Evolutionary conservation across 495 filamentous ascomycete genomes (phyloP), one percentile per base, ranked within the genome.

Genomic region (Penicillium silybi): DNA sequence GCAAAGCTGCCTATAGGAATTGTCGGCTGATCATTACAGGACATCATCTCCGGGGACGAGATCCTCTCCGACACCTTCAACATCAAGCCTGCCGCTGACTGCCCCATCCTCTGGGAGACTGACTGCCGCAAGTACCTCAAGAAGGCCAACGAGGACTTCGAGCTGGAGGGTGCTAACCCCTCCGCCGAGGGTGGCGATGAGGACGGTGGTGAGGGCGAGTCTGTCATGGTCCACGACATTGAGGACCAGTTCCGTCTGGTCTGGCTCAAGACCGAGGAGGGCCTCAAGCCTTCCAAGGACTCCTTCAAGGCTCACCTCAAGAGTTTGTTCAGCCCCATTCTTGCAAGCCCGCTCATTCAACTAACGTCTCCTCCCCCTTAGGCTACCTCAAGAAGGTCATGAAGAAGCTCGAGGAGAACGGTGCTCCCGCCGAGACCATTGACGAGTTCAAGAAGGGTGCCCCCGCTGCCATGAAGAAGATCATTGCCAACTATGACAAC

Each of bases 91-190:
- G 41, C 37, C 56, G 76, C 84, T 68, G 76, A 92, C 60, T 89
- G 91, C 67, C 83, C 80, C 45, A 74, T 85, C 60, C 84, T 86
- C 58, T 96, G 88, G 68, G 91, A 97, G 73, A 84, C 83, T 59
- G 86, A 98, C 72, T 96, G 93, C 76, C 78, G 78, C 63, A 95
- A 89, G 84, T 89, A 96, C 73, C 80, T 83, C 18, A 78, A 85
- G 70, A 89, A 84, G 52, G 80, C 69, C 42, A 65, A 63, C 63
- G 87, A 90, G 58, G 71, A 86, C 57, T 83, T 96, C 72, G 77
- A 86, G 85, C 91, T 97, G 64, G 96, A 84, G 66, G 93, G 93
- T 71, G 95, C 90, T 76, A 98, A 97, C 76, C 88, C 93, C 52
- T 97, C 93, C 52, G 91, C 93, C 55, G 93, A 97, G 77, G 93